Conservation (phyloP, 805 yeast species). For the Schwanniomyces vanrijiae region DNA sequence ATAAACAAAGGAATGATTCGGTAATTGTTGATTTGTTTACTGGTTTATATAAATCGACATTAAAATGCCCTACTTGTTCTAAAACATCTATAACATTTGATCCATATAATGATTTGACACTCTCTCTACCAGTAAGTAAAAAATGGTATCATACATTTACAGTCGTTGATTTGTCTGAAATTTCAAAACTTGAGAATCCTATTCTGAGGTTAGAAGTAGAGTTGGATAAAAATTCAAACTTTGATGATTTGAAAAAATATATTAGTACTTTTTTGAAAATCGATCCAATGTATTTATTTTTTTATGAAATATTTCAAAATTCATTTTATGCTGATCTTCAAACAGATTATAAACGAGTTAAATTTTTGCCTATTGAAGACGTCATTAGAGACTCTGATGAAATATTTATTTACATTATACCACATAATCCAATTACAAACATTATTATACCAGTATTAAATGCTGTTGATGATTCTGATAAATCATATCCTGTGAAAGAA, state of each 20-base stretch:
- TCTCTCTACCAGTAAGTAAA: conserved; percentile 80
- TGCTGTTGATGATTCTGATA: conserved; percentile 35
- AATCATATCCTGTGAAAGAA: conserved; percentile 36
- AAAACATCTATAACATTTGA: conserved; percentile 87
- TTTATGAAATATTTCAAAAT: conserved; percentile 54
- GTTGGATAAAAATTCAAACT: conserved; percentile 62
- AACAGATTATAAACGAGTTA: conserved; percentile 49
- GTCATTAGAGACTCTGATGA: conserved; percentile 63
- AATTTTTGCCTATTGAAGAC: conserved; percentile 65
- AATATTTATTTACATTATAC: conserved; percentile 59
- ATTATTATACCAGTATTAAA: conserved; percentile 61
- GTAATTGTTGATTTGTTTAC: conserved; percentile 82
- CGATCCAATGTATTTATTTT: conserved; percentile 22
- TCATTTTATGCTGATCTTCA: conserved; percentile 73
- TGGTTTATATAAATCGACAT: conserved; percentile 86
- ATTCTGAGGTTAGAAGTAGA: conserved; percentile 64
- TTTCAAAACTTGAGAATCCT: conserved; percentile 4
- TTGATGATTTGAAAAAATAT: conserved; percentile 60
- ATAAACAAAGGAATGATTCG: conserved; percentile 79
- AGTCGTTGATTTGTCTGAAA: conserved; percentile 52
- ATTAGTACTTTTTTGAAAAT: conserved; percentile 49
- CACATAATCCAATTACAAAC: conserved; percentile 44
- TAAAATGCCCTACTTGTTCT: conserved; percentile 82
- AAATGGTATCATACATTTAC: conserved; percentile 69
- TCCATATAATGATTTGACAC: conserved; percentile 86